A percentile compares a stretch with the other conserved stretches of the same genome.
These are phyloP conservation scores for Cynanchum wilfordii DNA, from an alignment of 257 asterid genomes.

Conservation along the genomic window DNA sequence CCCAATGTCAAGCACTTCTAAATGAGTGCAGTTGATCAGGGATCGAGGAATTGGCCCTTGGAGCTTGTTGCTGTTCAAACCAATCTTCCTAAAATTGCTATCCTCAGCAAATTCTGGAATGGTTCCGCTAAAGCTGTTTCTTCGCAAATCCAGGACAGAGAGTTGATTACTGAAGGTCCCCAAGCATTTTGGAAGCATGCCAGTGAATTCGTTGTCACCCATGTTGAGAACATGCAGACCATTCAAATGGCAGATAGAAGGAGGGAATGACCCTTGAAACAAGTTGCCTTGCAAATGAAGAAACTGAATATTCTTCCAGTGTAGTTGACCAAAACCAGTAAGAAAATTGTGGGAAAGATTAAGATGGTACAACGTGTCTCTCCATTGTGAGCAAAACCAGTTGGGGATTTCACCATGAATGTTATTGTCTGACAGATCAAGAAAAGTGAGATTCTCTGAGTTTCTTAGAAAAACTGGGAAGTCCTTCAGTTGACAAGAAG, in stretches of 20 bases:
- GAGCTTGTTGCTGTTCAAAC: neutral
- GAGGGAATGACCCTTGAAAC: conserved; percentile 6
- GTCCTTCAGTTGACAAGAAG: too few relatives aligned
- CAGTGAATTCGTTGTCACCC: neutral
- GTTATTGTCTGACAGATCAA: too few relatives aligned
- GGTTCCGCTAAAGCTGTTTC: conserved; percentile 1
- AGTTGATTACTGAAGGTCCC: conserved; percentile 1
- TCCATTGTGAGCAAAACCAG: too few relatives aligned
- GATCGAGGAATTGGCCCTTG: conserved; percentile 12
- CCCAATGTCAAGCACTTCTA: conserved; percentile 16
- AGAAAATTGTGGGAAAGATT: neutral
- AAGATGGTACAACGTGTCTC: neutral
- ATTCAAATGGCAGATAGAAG: conserved; percentile 5
- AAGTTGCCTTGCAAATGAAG: conserved; percentile 1
- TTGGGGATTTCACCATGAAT: too few relatives aligned
- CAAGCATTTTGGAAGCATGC: conserved; percentile 1
- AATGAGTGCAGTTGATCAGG: conserved; percentile 9
- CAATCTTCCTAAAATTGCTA: neutral
- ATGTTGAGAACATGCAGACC: neutral
- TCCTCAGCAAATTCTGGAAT: neutral
- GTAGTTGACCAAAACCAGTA: neutral
- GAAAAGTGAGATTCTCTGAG: too few relatives aligned
- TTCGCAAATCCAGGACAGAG: neutral
- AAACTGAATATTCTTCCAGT: neutral
- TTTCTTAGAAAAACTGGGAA: too few relatives aligned